Conservation (phyloP, 495 filamentous ascomycete species). For the Amphirosellinia nigrospora region DNA sequence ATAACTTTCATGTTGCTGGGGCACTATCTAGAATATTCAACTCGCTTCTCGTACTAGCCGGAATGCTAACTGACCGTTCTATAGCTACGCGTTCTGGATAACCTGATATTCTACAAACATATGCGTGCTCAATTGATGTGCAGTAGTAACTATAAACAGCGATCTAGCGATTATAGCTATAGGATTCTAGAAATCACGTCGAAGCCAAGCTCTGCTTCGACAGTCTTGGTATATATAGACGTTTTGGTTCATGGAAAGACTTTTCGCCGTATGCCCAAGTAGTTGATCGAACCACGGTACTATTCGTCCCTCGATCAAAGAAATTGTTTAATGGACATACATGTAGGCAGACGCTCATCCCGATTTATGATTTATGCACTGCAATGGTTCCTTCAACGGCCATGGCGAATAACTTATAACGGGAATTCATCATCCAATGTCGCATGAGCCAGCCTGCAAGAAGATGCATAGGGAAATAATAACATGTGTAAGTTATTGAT, state of each 20-base stretch:
- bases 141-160: not conserved
- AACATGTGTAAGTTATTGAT: not conserved
- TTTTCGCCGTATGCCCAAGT: not conserved
- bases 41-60: not conserved
- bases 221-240: not conserved
- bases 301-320: not conserved
- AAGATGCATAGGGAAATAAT: not conserved
- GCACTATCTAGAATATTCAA: not conserved
- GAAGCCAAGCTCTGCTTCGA: not conserved
- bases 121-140: not conserved
- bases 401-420: not conserved
- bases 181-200: not conserved
- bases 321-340: not conserved
- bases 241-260: not conserved
- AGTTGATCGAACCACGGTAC: not conserved
- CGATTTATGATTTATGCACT: not conserved
- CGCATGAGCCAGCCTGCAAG: not conserved
- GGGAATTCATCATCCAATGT: not conserved
- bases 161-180: not conserved
- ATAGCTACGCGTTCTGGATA: not conserved
- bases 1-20: not conserved
- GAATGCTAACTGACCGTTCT: not conserved
- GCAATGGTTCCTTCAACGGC: not conserved
- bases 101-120: not conserved
- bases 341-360: not conserved